Percentiles rank a stretch among this genome's conserved stretches.
Conservation (phyloP, 768 basidiomycete genomes). For the Candolleomyces efflorescens region DNA sequence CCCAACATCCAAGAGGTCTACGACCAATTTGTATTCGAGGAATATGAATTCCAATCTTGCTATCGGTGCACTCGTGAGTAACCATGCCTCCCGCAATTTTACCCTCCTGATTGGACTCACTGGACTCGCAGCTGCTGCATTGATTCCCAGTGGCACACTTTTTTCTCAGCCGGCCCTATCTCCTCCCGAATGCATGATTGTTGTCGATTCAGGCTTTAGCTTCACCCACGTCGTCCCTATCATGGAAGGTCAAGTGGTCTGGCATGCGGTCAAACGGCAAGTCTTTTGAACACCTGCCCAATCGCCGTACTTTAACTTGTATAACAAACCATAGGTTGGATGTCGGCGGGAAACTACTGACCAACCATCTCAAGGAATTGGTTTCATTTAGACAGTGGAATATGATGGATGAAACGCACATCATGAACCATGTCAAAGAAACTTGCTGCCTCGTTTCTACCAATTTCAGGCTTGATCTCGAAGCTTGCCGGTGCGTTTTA, state of each 20-base stretch:
- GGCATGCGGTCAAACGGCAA: constrained; percentile 81
- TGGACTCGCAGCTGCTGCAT: constrained; percentile 59
- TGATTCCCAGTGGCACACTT: constrained; percentile 72
- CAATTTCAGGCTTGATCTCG: constrained; percentile 69
- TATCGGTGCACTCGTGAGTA: constrained; percentile 76
- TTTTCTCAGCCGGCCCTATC: constrained; percentile 48
- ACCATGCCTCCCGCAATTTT: neutral
- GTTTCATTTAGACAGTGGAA: constrained; percentile 97
- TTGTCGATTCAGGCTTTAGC: constrained; percentile 92
- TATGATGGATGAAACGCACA: constrained; percentile 95
- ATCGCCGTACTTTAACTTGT: constrained; percentile 4
- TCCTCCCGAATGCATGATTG: constrained; percentile 71
- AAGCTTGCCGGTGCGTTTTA: constrained; percentile 67
- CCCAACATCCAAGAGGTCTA: constrained; percentile 90
- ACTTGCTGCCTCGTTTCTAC: constrained; percentile 82
- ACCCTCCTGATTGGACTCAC: neutral
- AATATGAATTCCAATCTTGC: constrained; percentile 89
- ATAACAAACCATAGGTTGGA: constrained; percentile 60
- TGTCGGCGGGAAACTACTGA: constrained; percentile 91
- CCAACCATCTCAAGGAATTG: constrained; percentile 92
- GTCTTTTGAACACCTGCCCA: constrained; percentile 10
- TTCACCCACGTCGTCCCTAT: constrained; percentile 91
- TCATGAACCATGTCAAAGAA: constrained; percentile 93
- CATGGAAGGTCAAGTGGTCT: constrained; percentile 67
- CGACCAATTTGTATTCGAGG: constrained; percentile 95